A percentile compares a stretch with the other conserved stretches of the same genome.
phyloP scores from a whole-genome alignment of 805 yeast species.

The Ogataea nonfermentans region DNA sequence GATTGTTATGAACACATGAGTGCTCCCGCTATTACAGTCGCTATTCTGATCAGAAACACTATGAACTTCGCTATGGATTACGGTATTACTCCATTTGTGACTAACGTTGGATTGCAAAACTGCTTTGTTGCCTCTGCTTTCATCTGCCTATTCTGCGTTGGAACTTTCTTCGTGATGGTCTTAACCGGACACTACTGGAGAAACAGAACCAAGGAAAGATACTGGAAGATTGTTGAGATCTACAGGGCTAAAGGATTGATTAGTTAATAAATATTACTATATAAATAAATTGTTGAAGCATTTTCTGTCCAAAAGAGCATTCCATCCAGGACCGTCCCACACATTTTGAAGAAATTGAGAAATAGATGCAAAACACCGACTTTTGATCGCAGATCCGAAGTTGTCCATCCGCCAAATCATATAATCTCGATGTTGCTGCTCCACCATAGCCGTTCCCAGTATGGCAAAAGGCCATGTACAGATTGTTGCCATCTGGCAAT shows the following conservation, averaged over 20 bases:
- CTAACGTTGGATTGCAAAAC: conserved; percentile 50
- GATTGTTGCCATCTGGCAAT: conserved; percentile 9
- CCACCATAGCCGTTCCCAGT: conserved; percentile 15
- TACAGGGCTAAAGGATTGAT: conserved; percentile 25
- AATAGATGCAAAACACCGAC: conserved; percentile 10
- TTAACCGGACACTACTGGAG: conserved; percentile 38
- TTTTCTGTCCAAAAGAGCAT: conserved; percentile 2
- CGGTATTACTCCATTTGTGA: conserved; percentile 59
- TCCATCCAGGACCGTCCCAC: conserved; percentile 16
- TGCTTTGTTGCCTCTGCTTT: conserved; percentile 57
- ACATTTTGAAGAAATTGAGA: conserved; percentile 12
- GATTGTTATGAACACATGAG: conserved; percentile 57
- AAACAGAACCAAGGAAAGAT: conserved; percentile 32
- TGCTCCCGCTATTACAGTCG: conserved; percentile 53
- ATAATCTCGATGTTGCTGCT: conserved; percentile 12
- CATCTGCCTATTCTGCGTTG: conserved; percentile 46
- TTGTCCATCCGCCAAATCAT: conserved; percentile 12
- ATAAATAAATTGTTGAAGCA: conserved; percentile 3
- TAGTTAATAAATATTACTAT: neutral
- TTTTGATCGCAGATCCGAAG: conserved; percentile 12
- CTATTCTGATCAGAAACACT: conserved; percentile 53
- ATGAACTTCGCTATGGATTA: conserved; percentile 61
- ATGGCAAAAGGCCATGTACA: conserved; percentile 20
- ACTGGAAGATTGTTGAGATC: conserved; percentile 36
- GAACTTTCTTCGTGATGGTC: conserved; percentile 42